Evolutionary conservation across 371 early-diverging fungal species (phyloP), one percentile per base, ranked within the genome.

Genomic region (Mucor lusitanicus): DNA sequence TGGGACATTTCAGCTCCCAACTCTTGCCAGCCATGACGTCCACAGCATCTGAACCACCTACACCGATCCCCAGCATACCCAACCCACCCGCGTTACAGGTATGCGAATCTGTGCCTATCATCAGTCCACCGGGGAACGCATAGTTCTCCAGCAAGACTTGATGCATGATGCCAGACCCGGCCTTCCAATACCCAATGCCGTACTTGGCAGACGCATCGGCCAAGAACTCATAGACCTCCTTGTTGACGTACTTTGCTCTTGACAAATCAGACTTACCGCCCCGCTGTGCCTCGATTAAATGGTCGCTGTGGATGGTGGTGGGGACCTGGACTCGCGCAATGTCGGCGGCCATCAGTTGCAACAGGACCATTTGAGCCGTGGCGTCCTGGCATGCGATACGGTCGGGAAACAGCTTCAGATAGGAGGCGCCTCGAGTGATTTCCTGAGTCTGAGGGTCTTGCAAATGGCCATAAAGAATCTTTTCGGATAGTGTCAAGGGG

Each of bases 361-460:
- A 86, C 39, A 98, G 76, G 44, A 97, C 99, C 95, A 96, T 97
- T 82, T 94, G 97, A 66, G 97, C 97, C 60, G 97, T 97, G 61
- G 98, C 97, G 81, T 97, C 98, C 78, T 97, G 98, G 83, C 94
- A 95, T 30, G 97, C 97, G 66, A 98, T 97, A 69, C 98, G 94
- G 82, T 94, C 94, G 39, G 97, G 98, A 37, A 89, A 85, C 63
- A 98, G 89, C 79, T 92, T 94, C 48, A 98, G 87, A 81, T 98
- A 97, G 28, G 91, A 88, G 67, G 88, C 80, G 63, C 98, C 99
- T 62, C 97, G 91, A 44, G 81, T 84, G 64, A 90, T 90, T 23
- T 90, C 91, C 80, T 91, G 95, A 85, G 85, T 84, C 30, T 86
- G 77, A 63, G 97, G 88, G 75, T 98, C 91, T 79, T 95, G 95